Evolutionary conservation across 768 basidiomycete species (phyloP), one percentile per base, ranked within the genome.

Genomic region (Lactifluus piperatus): DNA sequence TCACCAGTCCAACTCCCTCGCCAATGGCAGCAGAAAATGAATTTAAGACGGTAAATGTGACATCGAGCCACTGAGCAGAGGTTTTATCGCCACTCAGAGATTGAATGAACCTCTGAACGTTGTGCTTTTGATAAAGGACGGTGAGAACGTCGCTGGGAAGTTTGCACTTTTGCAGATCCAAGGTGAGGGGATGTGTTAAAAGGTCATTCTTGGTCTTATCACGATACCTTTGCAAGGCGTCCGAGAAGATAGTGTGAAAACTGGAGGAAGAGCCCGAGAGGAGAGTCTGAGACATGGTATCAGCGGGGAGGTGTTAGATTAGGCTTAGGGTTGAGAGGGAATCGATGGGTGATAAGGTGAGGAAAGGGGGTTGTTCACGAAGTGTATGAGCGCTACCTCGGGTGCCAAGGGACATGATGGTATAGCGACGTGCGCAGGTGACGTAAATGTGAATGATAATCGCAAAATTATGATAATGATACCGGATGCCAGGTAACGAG

Each of bases 231-330:
- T 26, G 27, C 30, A 55, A 18, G 7, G 54, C 45, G 5, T 24
- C 11, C n/a, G 24, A 18, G 13, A 55, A 55, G 10, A 55, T 55
- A 2, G n/a, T 26, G 11, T 26, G 44, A 18, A 55, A 55, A n/a
- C 45, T 36, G 6, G 30, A 7, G 14, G 18, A 20, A 7, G 51
- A 14, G 27, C 39, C 29, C 9, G 37, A 3, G 18, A 27, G 26
- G 11, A 20, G 20, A 41, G 51, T 41, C 5, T 20, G 26, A 8
- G 39, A 32, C 43, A 32, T 43, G 6, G 4, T 10, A 13, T 14
- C 9, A 47, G 34, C 13, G 34, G 34, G 11, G 34, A 20, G 34
- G 9, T 9, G 9, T 36, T 36, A 88, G 34, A 11, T 36, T n/a
- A n/a, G n/a, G n/a, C n/a, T n/a, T n/a, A n/a, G n/a, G n/a, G 30